Conservation (phyloP, 2,329 filamentous ascomycete genomes). For the Ambrosiella beaveri region DNA sequence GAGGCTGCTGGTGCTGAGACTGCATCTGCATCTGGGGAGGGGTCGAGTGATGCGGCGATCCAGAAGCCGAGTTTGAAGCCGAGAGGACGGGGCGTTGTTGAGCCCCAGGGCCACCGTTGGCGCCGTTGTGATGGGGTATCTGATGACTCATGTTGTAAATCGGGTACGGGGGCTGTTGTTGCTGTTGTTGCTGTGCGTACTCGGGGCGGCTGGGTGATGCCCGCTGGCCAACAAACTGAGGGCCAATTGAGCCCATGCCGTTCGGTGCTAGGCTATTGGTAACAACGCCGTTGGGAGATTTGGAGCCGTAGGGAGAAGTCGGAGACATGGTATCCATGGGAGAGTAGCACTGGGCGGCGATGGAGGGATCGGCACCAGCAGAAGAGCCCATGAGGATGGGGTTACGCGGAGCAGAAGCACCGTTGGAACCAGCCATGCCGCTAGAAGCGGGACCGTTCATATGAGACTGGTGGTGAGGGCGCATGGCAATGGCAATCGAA, state of each 20-base stretch:
- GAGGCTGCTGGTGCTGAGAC: constrained; percentile 12
- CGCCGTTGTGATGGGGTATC: constrained; percentile 38
- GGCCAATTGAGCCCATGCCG: constrained; percentile 62
- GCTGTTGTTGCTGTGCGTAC: constrained; percentile 28
- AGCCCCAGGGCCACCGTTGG: constrained; percentile 17
- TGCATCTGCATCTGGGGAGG: constrained; percentile 9
- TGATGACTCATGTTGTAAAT: not conserved
- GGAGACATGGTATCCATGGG: constrained; percentile 85
- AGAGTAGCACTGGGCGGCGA: constrained; percentile 81
- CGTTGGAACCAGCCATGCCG: constrained; percentile 18
- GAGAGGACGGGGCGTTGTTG: constrained; percentile 49
- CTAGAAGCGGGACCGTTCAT: constrained; percentile 29
- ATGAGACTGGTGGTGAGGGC: constrained; percentile 62
- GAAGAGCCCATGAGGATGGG: constrained; percentile 9
- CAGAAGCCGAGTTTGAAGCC: constrained; percentile 27
- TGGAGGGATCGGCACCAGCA: constrained; percentile 45
- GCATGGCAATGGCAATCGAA: constrained; percentile 62
- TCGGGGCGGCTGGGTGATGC: constrained; percentile 64
- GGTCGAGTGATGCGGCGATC: constrained; percentile 11
- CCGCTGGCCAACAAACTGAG: constrained; percentile 39
- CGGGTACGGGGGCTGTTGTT: constrained; percentile 7
- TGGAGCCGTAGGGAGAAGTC: constrained; percentile 53
- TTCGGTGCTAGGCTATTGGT: constrained; percentile 82
- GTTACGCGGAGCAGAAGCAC: constrained; percentile 46
- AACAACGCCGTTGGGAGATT: constrained; percentile 52